Evolutionary conservation across 768 basidiomycete species (phyloP).

Genomic region (Paxillus rubicundulus): DNA sequence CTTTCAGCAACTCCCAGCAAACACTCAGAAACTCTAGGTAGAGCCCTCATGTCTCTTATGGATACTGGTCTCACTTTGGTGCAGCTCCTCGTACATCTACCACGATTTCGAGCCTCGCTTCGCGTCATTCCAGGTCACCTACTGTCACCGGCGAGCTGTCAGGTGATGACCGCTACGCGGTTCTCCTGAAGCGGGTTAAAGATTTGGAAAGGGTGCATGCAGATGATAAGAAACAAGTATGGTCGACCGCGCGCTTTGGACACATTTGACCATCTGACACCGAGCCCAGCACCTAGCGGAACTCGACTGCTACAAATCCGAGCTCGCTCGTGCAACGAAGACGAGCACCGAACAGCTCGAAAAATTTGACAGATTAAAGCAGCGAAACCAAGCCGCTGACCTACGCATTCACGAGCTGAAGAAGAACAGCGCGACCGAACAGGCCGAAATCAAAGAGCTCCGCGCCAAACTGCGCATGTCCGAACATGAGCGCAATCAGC

Average conservation of each 20-base stretch:
- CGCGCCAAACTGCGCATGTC: conserved; percentile 53
- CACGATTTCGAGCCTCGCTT: conserved; percentile 20
- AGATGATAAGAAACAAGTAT: conserved; percentile 64
- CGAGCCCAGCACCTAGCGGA: conserved; percentile 54
- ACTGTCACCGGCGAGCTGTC: conserved; percentile 16
- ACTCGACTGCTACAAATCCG: conserved; percentile 56
- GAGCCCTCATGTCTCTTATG: neutral
- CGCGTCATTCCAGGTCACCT: conserved; percentile 25
- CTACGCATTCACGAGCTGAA: conserved; percentile 61
- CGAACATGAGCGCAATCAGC: conserved; percentile 56
- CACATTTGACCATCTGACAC: neutral
- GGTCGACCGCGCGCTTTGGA: conserved; percentile 14
- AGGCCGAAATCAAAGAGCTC: conserved; percentile 62
- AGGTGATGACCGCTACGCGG: conserved; percentile 47
- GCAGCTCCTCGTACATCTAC: conserved; percentile 37
- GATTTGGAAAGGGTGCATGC: conserved; percentile 60
- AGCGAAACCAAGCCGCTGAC: conserved; percentile 56
- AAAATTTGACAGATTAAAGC: conserved; percentile 59
- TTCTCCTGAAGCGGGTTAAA: conserved; percentile 61
- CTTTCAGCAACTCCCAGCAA: conserved; percentile 32
- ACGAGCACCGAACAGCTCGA: conserved; percentile 48
- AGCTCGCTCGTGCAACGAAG: conserved; percentile 50
- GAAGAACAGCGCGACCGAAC: conserved; percentile 45
- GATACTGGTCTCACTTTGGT: neutral
- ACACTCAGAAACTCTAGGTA: conserved; percentile 42